Evolutionary conservation across 495 filamentous ascomycete species (phyloP), one percentile per base, ranked within the genome.

Genomic region (Trichoderma parareesei): DNA sequence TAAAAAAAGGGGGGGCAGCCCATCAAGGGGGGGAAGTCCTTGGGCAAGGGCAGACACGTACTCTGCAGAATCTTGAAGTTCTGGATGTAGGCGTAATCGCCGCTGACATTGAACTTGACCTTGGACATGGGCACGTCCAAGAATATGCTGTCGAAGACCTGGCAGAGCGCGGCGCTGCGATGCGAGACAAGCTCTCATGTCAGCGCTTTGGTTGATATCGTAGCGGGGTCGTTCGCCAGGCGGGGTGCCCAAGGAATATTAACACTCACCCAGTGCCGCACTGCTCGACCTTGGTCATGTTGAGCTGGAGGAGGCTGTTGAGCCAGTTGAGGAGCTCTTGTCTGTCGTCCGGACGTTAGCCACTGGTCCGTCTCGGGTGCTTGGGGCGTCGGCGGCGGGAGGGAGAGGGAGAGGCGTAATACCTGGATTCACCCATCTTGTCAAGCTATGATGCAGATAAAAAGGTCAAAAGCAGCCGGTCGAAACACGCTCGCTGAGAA

Each of bases 251-350:
- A 61, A 65, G 64, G 61, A 63, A 70, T 66, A 71, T 27, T 73
- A 72, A 70, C 69, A 74, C 89, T 70, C 89, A 98, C 94, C 94
- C 94, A 70, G 94, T 98, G 70, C 94, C 94, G 77, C 94, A 97
- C 82, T 98, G 95, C 78, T 98, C 94, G 74, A 98, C 89, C 78
- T 96, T 97, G 73, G 93, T 97, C 65, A 98, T 85, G 79, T 98
- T 98, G 69, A 98, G 85, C 81, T 96, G 90, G 64, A 98, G 86
- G 62, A 98, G 91, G 83, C 89, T 91, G 83, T 98, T 98, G 70
- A 98, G 79, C 94, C 94, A 98, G 78, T 88, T 87, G 66, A 98
- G 84, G 66, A 98, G 87, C 79, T 98, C 94, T 78, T 98, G 94
- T 82, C 94, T 98, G 71, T 38, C 27, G 35, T 18, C 37, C 16